Percentiles rank a stretch among this genome's conserved stretches.
These are phyloP conservation scores for Pythium angustatum DNA, from an alignment of 352 stramenopile genomes.

Conservation along the genomic window DNA sequence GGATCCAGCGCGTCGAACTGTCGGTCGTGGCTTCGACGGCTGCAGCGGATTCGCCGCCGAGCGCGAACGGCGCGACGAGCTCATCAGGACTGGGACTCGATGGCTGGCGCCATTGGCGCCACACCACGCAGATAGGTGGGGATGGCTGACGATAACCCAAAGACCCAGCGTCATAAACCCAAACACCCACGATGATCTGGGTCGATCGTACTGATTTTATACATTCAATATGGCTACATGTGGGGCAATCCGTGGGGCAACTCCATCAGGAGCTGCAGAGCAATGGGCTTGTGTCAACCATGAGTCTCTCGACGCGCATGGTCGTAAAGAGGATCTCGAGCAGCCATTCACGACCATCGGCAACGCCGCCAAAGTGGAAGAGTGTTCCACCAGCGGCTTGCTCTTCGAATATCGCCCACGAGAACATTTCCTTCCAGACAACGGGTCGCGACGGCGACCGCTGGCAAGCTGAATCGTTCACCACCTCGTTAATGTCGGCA, in stretches of 20 bases:
- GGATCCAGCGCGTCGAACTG: conserved; percentile 7
- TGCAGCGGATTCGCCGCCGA: conserved; percentile 20
- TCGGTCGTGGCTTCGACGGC: conserved; percentile 14
- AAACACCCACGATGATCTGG: background rate
- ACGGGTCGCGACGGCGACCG: too few species aligned
- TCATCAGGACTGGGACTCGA: conserved; percentile 10
- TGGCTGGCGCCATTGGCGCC: conserved; percentile 15
- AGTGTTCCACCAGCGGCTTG: too few species aligned
- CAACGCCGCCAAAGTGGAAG: too few species aligned
- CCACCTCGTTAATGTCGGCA: too few species aligned
- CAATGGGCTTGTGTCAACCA: too few species aligned
- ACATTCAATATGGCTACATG: conserved; percentile 4
- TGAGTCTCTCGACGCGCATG: too few species aligned
- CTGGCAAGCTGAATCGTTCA: too few species aligned
- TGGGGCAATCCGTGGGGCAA: background rate
- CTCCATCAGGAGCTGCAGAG: background rate
- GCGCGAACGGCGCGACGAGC: conserved; percentile 17
- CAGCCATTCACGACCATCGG: too few species aligned
- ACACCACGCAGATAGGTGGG: background rate
- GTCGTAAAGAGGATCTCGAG: too few species aligned
- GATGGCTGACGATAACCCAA: conserved; percentile 10
- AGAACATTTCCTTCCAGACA: too few species aligned
- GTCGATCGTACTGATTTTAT: background rate
- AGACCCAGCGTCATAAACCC: conserved; percentile 1
- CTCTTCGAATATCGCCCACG: too few species aligned